phyloP scores from a whole-genome alignment of 345 rosid species.

The Eucalyptus coolabah region DNA sequence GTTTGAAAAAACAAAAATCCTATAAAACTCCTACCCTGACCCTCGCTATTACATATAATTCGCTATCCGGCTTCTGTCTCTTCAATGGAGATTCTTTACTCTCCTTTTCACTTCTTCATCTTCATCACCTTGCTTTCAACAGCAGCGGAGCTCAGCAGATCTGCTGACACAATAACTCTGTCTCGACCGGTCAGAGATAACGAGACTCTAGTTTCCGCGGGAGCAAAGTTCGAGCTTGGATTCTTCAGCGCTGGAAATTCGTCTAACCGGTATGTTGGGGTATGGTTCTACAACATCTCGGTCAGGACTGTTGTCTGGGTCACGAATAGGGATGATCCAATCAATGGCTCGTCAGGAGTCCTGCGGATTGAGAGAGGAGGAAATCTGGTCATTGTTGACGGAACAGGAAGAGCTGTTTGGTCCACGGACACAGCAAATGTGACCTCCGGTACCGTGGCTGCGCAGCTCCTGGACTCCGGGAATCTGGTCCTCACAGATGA shows the following conservation, averaged over 20 bases:
- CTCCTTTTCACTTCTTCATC: not conserved
- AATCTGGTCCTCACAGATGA: slow-evolving; percentile 4
- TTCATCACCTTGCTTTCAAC: not conserved
- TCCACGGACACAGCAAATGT: not conserved
- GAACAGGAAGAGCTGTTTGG: not conserved
- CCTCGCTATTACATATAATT: not conserved
- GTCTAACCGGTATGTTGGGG: not conserved
- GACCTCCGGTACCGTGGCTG: not conserved
- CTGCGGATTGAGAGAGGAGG: not conserved
- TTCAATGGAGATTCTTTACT: not conserved
- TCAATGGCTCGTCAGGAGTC: not conserved
- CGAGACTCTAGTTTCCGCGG: not conserved
- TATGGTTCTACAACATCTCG: not conserved
- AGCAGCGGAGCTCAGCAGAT: not conserved
- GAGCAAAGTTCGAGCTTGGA: slow-evolving; percentile 7
- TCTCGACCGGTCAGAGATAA: not conserved
- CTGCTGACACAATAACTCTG: not conserved
- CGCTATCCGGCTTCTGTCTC: not conserved
- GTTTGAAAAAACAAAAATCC: not conserved
- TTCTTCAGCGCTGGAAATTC: not conserved
- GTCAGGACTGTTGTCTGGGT: not conserved
- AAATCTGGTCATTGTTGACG: not conserved
- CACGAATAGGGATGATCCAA: slow-evolving; percentile 28
- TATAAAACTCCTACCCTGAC: not conserved
- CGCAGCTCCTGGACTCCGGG: slow-evolving; percentile 7